These are phyloP conservation scores for Cladobotryum protrusum DNA, from an alignment of 2,329 filamentous ascomycete genomes.

Conservation along the genomic window DNA sequence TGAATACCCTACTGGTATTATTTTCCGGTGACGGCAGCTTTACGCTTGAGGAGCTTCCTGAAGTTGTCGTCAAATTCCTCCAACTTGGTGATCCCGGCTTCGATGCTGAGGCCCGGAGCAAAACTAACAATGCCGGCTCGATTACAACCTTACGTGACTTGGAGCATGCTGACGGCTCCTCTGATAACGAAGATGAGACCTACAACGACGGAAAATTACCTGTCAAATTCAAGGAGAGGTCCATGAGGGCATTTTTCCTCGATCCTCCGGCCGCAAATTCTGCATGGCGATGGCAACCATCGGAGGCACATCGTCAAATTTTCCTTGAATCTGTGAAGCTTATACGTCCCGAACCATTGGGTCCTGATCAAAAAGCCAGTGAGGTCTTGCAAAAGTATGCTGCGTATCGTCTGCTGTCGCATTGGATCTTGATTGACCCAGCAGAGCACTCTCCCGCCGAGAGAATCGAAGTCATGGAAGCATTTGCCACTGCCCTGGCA, in stretches of 20 bases:
- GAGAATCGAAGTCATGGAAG: constrained; percentile 19
- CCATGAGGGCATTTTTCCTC: constrained; percentile 23
- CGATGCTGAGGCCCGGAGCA: constrained; percentile 16
- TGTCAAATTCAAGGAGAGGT: constrained; percentile 25
- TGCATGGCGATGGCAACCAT: constrained; percentile 11
- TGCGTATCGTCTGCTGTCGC: constrained; percentile 12
- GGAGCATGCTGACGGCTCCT: constrained; percentile 10
- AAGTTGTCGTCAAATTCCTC: constrained; percentile 21
- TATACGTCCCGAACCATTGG: constrained; percentile 1
- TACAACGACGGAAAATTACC: constrained; percentile 22
- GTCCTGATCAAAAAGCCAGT: neutral
- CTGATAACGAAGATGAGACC: constrained; percentile 10
- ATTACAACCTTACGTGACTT: constrained; percentile 15
- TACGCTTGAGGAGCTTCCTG: constrained; percentile 22
- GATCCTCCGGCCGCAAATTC: constrained; percentile 7
- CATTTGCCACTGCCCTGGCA: constrained; percentile 13
- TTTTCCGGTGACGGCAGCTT: constrained; percentile 15
- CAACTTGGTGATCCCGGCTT: constrained; percentile 19
- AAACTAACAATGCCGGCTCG: neutral
- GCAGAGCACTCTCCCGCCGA: constrained; percentile 14
- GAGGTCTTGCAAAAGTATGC: constrained; percentile 11
- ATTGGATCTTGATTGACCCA: constrained; percentile 14
- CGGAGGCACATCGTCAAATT: constrained; percentile 21
- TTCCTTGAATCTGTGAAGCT: constrained; percentile 16
- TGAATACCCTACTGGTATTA: constrained; percentile 17